These are phyloP conservation scores for Alternaria arbusti DNA, from an alignment of 2,329 filamentous ascomycete genomes.

Conservation along the genomic window DNA sequence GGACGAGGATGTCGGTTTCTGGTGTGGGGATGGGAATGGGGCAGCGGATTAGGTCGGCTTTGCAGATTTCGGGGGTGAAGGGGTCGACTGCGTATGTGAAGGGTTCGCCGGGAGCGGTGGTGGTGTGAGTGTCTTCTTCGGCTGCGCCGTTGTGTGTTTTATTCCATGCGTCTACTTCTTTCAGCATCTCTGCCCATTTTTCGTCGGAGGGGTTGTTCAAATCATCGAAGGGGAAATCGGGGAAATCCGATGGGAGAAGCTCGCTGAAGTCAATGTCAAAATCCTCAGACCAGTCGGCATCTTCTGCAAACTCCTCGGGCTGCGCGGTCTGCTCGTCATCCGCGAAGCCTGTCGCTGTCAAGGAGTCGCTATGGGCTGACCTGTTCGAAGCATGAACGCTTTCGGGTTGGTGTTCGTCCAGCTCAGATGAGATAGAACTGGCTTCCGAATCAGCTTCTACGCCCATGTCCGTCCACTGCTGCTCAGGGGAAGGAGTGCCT, in stretches of 20 bases:
- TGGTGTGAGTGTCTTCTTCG: background rate
- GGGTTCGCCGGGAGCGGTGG: background rate
- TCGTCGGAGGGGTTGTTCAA: background rate
- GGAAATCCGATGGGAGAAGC: background rate
- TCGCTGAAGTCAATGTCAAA: background rate
- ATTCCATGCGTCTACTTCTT: background rate
- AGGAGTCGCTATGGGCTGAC: background rate
- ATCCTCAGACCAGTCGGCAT: background rate
- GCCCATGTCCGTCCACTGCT: background rate
- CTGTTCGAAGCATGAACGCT: background rate
- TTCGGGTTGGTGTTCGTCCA: background rate
- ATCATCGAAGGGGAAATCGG: background rate
- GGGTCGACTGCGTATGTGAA: background rate
- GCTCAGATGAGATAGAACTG: background rate
- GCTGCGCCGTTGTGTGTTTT: background rate
- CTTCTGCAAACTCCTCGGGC: background rate
- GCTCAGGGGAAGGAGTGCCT: background rate
- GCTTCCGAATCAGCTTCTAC: background rate
- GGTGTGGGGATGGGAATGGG: background rate
- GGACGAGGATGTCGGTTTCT: background rate
- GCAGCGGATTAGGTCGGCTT: background rate
- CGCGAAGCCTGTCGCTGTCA: background rate
- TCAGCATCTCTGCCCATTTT: background rate
- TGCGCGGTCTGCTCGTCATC: background rate
- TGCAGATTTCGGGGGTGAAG: background rate